These are phyloP conservation scores for Pinus taeda DNA, from an alignment of 75 land plant genomes.

Conservation along the genomic window DNA sequence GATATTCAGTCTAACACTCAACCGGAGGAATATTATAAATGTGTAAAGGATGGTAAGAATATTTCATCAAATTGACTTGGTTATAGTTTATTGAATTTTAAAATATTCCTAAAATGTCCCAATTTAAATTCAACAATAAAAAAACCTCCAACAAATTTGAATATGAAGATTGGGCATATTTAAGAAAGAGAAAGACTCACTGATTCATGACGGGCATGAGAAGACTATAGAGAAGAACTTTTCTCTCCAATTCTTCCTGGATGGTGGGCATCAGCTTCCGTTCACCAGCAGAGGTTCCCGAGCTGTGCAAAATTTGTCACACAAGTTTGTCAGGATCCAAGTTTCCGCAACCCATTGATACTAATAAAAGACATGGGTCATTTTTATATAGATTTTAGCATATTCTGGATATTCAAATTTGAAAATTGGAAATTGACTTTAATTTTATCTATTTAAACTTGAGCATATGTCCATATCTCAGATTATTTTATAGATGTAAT, in stretches of 20 bases:
- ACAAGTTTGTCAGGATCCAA: not conserved
- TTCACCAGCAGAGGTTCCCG: slow-evolving; percentile 91
- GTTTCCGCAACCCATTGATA: not conserved
- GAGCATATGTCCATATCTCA: too few species aligned
- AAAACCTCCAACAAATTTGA: not conserved
- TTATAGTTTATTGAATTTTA: too few species aligned
- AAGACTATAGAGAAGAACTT: slow-evolving; percentile 65
- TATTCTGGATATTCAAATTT: too few species aligned
- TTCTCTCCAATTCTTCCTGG: slow-evolving; percentile 59
- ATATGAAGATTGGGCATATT: too few species aligned
- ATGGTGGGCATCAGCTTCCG: slow-evolving; percentile 87
- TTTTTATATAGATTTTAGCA: not conserved
- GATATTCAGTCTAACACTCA: too few species aligned
- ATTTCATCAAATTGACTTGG: too few species aligned
- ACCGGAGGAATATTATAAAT: too few species aligned
- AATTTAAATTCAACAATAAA: too few species aligned
- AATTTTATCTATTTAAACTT: too few species aligned
- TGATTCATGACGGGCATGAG: slow-evolving; percentile 87
- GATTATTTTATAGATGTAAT: too few species aligned
- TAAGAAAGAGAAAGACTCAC: slow-evolving; percentile 24
- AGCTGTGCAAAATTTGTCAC: slow-evolving; percentile 33
- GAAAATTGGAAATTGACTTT: too few species aligned
- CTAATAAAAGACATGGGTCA: slow-evolving; percentile 13
- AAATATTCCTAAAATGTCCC: too few species aligned
- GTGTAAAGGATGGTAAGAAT: not conserved